Conservation (phyloP, 2,329 filamentous ascomycete genomes). For the Pseudocercospora crystallina region DNA sequence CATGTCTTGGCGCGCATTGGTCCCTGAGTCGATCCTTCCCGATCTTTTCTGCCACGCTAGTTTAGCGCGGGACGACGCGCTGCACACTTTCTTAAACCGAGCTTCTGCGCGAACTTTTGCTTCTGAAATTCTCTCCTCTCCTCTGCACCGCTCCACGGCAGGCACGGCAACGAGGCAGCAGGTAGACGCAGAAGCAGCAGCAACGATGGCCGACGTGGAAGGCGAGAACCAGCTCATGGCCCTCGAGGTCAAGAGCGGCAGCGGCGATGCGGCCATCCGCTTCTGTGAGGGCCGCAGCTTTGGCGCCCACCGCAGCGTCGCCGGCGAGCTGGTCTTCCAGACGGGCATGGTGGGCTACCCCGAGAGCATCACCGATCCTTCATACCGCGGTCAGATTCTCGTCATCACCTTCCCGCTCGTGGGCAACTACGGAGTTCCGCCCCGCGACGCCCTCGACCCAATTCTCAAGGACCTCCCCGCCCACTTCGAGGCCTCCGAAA, state of each 20-base stretch:
- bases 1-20: no score
- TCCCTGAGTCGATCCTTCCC: no score
- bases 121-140: no score
- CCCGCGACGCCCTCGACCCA: constrained; percentile 78
- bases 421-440: constrained; percentile 96
- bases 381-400: constrained; percentile 88
- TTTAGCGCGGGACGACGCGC: no score
- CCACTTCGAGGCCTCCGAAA: constrained; percentile 88
- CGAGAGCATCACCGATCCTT: constrained; percentile 85
- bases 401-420: constrained; percentile 95
- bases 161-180: neutral
- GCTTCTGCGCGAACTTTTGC: no score
- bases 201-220: constrained; percentile 29
- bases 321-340: constrained; percentile 98
- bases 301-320: constrained; percentile 88
- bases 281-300: constrained; percentile 94
- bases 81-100: no score
- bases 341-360: constrained; percentile 99
- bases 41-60: no score
- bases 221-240: constrained; percentile 53
- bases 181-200: constrained; percentile 13
- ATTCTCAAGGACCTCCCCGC: constrained; percentile 83
- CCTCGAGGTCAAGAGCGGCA: constrained; percentile 92
- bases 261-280: constrained; percentile 62
- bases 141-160: no score